Evolutionary conservation across 352 stramenopile genomes (phyloP).

Genomic region (Phytophthora ohioensis): DNA sequence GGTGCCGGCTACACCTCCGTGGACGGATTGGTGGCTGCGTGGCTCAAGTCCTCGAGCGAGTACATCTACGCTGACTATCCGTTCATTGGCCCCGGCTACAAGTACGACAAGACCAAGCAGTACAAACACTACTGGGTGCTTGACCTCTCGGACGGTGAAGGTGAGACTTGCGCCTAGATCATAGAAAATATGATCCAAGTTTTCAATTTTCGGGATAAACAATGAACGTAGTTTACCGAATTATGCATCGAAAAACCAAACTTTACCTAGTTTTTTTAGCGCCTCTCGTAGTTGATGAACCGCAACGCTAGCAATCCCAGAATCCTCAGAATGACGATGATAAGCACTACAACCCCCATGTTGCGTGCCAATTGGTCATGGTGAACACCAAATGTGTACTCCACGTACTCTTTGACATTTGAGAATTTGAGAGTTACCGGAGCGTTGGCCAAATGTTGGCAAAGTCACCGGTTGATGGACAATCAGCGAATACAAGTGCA

Average conservation of each 20-base stretch:
- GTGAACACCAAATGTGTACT: conserved; percentile 49
- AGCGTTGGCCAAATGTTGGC: conserved; percentile 35
- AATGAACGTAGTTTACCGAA: conserved; percentile 7
- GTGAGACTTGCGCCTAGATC: conserved; percentile 29
- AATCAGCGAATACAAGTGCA: conserved; percentile 54
- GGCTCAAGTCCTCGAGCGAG: conserved; percentile 45
- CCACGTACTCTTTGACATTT: conserved; percentile 55
- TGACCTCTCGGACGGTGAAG: conserved; percentile 32
- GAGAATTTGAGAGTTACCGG: conserved; percentile 39
- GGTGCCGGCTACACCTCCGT: conserved; percentile 48
- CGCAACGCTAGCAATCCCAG: conserved; percentile 56
- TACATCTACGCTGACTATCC: conserved; percentile 43
- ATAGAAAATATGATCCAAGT: neutral
- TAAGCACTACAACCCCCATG: conserved; percentile 48
- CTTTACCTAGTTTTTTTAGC: conserved; percentile 23
- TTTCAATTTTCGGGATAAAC: neutral
- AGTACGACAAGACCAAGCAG: conserved; percentile 40
- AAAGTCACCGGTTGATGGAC: conserved; percentile 20
- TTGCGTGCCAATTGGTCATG: conserved; percentile 50
- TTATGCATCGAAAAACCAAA: neutral
- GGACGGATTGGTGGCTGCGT: conserved; percentile 44
- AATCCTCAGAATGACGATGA: conserved; percentile 53
- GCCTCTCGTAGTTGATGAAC: conserved; percentile 61
- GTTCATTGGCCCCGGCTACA: conserved; percentile 44
- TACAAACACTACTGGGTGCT: conserved; percentile 51